Conservation (phyloP, 2,329 filamentous ascomycete species). For the Pezicula radicicola region DNA sequence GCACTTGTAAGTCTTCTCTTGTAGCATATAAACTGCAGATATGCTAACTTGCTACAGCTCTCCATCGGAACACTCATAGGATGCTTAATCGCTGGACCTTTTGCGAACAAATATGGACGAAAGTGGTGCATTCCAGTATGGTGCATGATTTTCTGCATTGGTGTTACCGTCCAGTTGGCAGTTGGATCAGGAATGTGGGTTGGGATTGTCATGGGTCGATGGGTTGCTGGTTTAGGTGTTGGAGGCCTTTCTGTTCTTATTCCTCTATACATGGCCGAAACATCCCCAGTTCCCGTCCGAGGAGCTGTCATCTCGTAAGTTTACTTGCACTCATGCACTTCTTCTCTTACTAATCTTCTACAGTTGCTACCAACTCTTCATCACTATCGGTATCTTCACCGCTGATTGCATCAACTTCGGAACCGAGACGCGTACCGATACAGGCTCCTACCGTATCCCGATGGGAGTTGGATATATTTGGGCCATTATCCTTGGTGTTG, state of each 20-base stretch:
- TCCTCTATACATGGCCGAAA: conserved; percentile 66
- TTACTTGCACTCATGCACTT: not conserved
- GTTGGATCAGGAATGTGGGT: conserved; percentile 54
- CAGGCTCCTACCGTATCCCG: conserved; percentile 59
- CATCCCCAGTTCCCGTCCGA: conserved; percentile 58
- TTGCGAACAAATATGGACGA: conserved; percentile 61
- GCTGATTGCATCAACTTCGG: conserved; percentile 54
- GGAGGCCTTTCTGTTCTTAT: conserved; percentile 64
- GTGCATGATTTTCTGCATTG: conserved; percentile 59
- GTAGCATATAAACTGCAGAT: conserved; percentile 52
- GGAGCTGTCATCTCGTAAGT: conserved; percentile 56
- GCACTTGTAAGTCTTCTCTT: conserved; percentile 39
- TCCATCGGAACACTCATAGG: conserved; percentile 80
- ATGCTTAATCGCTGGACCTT: conserved; percentile 69
- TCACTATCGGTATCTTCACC: conserved; percentile 66
- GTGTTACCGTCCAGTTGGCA: conserved; percentile 65
- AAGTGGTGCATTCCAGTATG: conserved; percentile 50
- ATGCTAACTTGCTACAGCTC: conserved; percentile 52
- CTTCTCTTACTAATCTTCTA: not conserved
- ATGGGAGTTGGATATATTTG: conserved; percentile 54
- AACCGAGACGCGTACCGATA: conserved; percentile 29
- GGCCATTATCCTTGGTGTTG: conserved; percentile 48
- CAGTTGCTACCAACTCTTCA: conserved; percentile 69
- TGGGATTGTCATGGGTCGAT: conserved; percentile 60
- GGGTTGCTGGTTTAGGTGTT: conserved; percentile 64